Evolutionary conservation across 345 rosid species (phyloP).

Genomic region (Isatis tinctoria): DNA sequence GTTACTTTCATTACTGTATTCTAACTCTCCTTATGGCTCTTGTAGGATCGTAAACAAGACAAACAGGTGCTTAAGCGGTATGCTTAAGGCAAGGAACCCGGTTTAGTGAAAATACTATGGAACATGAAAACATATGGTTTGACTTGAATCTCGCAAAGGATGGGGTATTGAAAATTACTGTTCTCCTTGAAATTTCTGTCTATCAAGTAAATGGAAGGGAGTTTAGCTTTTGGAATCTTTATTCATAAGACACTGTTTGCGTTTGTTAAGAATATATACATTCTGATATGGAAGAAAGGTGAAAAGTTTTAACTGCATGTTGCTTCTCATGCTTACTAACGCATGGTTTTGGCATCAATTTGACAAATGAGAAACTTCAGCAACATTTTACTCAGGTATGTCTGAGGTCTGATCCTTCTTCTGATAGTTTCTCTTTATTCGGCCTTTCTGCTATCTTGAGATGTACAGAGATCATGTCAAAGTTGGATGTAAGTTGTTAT

Average conservation of each 20-base stretch:
- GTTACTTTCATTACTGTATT: neutral
- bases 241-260: neutral
- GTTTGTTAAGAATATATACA: neutral
- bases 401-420: conserved; percentile 11
- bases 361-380: conserved; percentile 98
- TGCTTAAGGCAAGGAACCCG: conserved; percentile 26
- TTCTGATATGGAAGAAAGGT: conserved; percentile 2
- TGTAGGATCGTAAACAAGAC: conserved; percentile 93
- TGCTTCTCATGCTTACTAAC: conserved; percentile 27
- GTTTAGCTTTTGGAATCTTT: neutral
- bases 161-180: neutral
- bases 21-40: conserved; percentile 13
- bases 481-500: no score
- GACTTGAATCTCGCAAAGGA: neutral
- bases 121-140: conserved; percentile 16
- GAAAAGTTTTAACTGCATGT: neutral
- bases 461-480: no score
- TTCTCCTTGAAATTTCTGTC: neutral
- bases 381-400: conserved; percentile 96
- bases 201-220: neutral
- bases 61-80: conserved; percentile 83
- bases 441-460: conserved; percentile 14
- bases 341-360: conserved; percentile 74
- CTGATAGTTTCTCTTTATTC: conserved; percentile 20
- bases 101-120: neutral